Percentiles rank a stretch among this genome's conserved stretches.
Conservation (phyloP, 352 stramenopile genomes). For the Phytophthora capsici region DNA sequence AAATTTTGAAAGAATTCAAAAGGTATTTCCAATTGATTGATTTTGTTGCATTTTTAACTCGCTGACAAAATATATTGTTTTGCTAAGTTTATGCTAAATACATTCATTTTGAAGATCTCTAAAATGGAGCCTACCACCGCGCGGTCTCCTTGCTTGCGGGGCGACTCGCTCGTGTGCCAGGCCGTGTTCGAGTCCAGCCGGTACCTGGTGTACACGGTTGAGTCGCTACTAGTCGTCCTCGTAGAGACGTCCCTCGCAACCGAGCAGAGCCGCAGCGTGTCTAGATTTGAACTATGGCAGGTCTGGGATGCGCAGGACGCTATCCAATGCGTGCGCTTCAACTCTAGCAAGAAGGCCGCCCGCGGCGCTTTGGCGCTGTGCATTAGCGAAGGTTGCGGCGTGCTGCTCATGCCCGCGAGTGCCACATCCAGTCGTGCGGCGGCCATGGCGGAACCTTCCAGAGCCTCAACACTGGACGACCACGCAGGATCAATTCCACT, state of each 20-base stretch:
- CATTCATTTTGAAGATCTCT: too few relatives aligned
- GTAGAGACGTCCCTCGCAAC: constrained; percentile 34
- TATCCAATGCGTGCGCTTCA: constrained; percentile 65
- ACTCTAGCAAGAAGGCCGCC: constrained; percentile 52
- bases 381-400: constrained; percentile 64
- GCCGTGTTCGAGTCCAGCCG: constrained; percentile 59
- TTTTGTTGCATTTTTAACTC: too few relatives aligned
- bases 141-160: constrained; percentile 25
- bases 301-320: constrained; percentile 58
- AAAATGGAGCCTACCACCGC: constrained; percentile 47
- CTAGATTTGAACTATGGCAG: constrained; percentile 74
- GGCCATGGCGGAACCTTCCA: constrained; percentile 17
- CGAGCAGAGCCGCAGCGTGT: constrained; percentile 26
- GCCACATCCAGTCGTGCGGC: constrained; percentile 33
- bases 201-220: constrained; percentile 64
- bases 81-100: too few relatives aligned
- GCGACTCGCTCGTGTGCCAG: constrained; percentile 40
- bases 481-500: neutral
- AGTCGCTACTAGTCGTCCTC: constrained; percentile 70
- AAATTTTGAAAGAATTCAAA: too few relatives aligned
- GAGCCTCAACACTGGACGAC: constrained; percentile 8
- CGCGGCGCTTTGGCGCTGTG: constrained; percentile 67
- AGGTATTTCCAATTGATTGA: too few relatives aligned
- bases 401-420: constrained; percentile 65
- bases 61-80: too few relatives aligned